Base-by-base conservation (phyloP, 345 rosid species). In the Toxicodendron radicans region DNA sequence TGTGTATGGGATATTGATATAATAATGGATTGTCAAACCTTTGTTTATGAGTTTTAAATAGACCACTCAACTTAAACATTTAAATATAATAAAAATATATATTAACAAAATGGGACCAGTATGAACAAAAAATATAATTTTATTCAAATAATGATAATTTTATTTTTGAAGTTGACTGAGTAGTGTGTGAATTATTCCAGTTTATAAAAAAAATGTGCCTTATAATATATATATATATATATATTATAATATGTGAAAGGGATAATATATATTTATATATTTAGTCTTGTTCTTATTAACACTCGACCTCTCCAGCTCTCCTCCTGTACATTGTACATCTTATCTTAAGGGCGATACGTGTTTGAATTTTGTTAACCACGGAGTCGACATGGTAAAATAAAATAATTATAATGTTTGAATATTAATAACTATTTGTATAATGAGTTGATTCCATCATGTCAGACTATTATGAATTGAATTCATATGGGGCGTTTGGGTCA, bases 1-100 rank as follows among this genome's bases (percentile, higher is more conserved):
- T 73, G 16, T 17, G 20, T 46, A 32, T 20, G 46, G 33, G 30
- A 51, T 43, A 71, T 64, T 57, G 3, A 71, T 46, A 70, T 69
- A 68, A 13, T 45, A 64, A 65, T 71, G 23, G 58, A 77, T 33
- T 66, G 66, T 66, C 73, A 66, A 75, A 72, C 51, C 51, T 61
- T 68, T 5, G 12, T 52, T 24, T 16, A 48, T 58, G 10, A 11
- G 61, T 35, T 60, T 10, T 7, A 46, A 58, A 35, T n/a, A 51
- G 30, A 57, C 53, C 60, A 56, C 20, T 17, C 18, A 76, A 52
- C 53, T 59, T 49, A 12, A 11, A 12, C n/a, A 43, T 7, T 11
- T 5, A 27, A 46, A 7, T 4, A 24, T 7, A 58, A 17, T 27
- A 18, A 38, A 72, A 35, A 14, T 11, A 3, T 51, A 38, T 3